Conservation (phyloP, 1,284 basidiomycete genomes). For the Cryptococcus sp. region DNA sequence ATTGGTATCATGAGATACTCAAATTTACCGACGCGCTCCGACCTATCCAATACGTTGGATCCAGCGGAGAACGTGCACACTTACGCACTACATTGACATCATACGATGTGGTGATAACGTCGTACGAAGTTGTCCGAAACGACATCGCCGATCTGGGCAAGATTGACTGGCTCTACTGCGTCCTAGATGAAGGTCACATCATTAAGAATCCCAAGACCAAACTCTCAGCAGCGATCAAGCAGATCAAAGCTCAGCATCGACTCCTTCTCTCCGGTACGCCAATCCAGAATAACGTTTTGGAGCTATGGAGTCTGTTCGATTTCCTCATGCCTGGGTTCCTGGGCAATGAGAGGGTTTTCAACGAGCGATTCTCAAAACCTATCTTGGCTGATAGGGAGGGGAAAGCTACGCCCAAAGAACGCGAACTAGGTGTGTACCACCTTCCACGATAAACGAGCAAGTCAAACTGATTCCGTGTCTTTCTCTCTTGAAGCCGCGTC, state of each 20-base stretch:
- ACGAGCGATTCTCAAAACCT: slow-evolving; percentile 93
- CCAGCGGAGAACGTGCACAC: slow-evolving; percentile 77
- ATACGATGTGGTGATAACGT: slow-evolving; percentile 90
- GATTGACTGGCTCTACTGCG: slow-evolving; percentile 90
- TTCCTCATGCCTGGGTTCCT: slow-evolving; percentile 99
- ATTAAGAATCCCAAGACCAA: slow-evolving; percentile 99
- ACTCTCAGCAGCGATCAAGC: slow-evolving; percentile 93
- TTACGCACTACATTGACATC: slow-evolving; percentile 65
- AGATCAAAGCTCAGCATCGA: slow-evolving; percentile 84
- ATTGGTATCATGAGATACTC: slow-evolving; percentile 97
- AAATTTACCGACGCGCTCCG: slow-evolving; percentile 87
- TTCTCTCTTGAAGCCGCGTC: slow-evolving; percentile 65
- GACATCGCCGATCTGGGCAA: slow-evolving; percentile 78
- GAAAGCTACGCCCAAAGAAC: slow-evolving; percentile 80
- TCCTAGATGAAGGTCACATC: slow-evolving; percentile 97
- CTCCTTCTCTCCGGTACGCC: slow-evolving; percentile 95
- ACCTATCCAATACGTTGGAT: slow-evolving; percentile 88
- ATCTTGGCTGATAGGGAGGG: slow-evolving; percentile 94
- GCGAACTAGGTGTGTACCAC: slow-evolving; percentile 75
- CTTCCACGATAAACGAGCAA: not conserved
- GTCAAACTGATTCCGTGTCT: not conserved
- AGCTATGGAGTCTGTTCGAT: slow-evolving; percentile 98
- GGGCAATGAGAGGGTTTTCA: slow-evolving; percentile 92
- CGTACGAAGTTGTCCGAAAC: slow-evolving; percentile 96
- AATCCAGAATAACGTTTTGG: slow-evolving; percentile 98